A percentile compares a stretch with the other conserved stretches of the same genome.
Evolutionary conservation across 768 basidiomycete genomes (phyloP).

Genomic region (Amyloporia xantha): DNA sequence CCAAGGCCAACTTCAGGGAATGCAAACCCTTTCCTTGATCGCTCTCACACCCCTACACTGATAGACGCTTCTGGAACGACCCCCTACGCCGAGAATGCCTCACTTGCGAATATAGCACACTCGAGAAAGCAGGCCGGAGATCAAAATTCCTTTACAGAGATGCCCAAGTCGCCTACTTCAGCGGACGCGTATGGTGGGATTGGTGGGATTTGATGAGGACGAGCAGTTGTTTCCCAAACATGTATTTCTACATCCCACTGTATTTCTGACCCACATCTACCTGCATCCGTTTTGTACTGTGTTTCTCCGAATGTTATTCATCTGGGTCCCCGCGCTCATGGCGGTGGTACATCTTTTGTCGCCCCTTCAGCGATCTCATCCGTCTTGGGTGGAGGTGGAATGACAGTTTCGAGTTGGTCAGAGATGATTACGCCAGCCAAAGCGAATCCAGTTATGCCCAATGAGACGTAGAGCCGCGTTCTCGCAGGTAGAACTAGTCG

Average conservation of each 20-base stretch:
- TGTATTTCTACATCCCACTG: not conserved
- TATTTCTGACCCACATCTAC: slow-evolving; percentile 5
- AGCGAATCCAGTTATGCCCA: slow-evolving; percentile 26
- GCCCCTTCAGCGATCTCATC: not conserved
- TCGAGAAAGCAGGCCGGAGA: not conserved
- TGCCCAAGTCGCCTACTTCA: not conserved
- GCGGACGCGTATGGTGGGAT: slow-evolving; percentile 14
- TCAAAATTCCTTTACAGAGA: not conserved
- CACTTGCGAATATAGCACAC: not conserved
- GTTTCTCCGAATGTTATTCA: slow-evolving; percentile 2
- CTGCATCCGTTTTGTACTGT: not conserved
- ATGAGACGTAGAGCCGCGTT: slow-evolving; percentile 26
- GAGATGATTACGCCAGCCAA: slow-evolving; percentile 24
- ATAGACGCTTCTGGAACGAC: not conserved
- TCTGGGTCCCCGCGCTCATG: not conserved
- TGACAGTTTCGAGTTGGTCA: slow-evolving; percentile 22
- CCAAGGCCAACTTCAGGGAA: not conserved
- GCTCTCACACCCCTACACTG: not conserved
- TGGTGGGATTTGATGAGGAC: not conserved
- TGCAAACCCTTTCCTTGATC: not conserved
- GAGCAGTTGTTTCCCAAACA: not conserved
- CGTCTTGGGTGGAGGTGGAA: slow-evolving; percentile 16
- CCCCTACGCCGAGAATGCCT: not conserved
- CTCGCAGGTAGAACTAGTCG: slow-evolving; percentile 25
- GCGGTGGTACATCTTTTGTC: slow-evolving; percentile 1